Evolutionary conservation across 805 yeast genomes (phyloP).

Genomic region (Starmerella tilneyi): DNA sequence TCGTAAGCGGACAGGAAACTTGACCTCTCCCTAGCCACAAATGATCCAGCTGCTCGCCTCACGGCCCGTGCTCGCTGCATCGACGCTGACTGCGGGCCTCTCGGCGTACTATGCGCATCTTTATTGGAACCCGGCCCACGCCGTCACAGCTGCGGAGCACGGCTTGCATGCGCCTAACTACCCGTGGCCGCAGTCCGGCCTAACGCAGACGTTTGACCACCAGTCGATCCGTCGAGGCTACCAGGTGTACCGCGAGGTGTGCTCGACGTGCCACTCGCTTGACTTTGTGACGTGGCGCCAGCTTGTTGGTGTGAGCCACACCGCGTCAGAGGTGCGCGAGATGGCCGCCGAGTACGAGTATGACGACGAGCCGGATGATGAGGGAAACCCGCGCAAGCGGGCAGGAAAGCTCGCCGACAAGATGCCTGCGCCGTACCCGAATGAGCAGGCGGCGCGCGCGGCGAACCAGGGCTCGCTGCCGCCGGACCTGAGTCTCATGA

Average conservation of each 20-base stretch:
- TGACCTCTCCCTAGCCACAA: constrained; percentile 8
- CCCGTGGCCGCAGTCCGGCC: constrained; percentile 87
- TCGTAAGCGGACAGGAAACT: constrained; percentile 10
- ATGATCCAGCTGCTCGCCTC: constrained; percentile 21
- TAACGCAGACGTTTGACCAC: constrained; percentile 61
- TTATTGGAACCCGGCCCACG: constrained; percentile 53
- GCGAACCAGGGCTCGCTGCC: constrained; percentile 99
- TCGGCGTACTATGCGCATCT: constrained; percentile 22
- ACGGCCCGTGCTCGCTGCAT: constrained; percentile 22
- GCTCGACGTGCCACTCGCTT: constrained; percentile 97
- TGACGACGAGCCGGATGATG: constrained; percentile 91
- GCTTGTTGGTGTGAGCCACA: constrained; percentile 92
- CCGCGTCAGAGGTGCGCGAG: constrained; percentile 76
- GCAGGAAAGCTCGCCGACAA: constrained; percentile 95
- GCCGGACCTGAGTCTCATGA: constrained; percentile 92
- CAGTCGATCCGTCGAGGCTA: constrained; percentile 96
- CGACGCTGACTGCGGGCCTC: constrained; percentile 20
- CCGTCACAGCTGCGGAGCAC: constrained; percentile 98
- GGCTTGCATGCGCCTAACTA: constrained; percentile 92
- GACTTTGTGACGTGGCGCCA: constrained; percentile 98
- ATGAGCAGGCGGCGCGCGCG: constrained; percentile 99
- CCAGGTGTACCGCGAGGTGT: constrained; percentile 97
- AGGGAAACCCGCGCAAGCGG: constrained; percentile 96
- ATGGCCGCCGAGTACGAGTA: constrained; percentile 96
- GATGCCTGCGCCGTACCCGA: constrained; percentile 90